Evolutionary conservation across 441 rosid genomes (phyloP).

Genomic region (Flueggea neowawraea): DNA sequence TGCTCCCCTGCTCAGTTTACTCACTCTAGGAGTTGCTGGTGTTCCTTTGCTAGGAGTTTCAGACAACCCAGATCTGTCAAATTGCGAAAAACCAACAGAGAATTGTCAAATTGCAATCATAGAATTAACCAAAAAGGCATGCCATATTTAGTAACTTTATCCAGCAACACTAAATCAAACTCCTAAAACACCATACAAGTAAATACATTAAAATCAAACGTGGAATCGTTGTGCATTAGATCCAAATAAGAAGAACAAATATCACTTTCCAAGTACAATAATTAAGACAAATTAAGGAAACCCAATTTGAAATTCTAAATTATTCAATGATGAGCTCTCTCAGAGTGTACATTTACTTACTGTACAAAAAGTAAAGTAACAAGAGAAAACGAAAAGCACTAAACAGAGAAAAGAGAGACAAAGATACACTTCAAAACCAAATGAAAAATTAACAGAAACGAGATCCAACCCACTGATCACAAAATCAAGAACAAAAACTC

Average conservation of each 20-base stretch:
- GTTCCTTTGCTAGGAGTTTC: constrained; percentile 67
- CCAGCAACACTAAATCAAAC: constrained; percentile 9
- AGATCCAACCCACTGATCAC: constrained; percentile 20
- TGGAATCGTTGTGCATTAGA: constrained; percentile 13
- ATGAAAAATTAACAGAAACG: not conserved
- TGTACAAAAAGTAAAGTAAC: not conserved
- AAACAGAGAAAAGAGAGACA: not conserved
- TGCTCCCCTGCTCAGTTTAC: constrained; percentile 43
- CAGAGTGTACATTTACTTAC: not conserved
- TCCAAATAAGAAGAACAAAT: constrained; percentile 7
- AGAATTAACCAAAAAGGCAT: constrained; percentile 9
- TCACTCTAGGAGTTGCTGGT: constrained; percentile 57
- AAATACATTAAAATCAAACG: constrained; percentile 1
- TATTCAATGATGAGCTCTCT: not conserved
- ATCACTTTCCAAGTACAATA: constrained; percentile 4
- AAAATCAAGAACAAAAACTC: constrained; percentile 8
- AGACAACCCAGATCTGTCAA: constrained; percentile 62
- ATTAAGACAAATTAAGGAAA: constrained; percentile 12
- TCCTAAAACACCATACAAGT: not conserved
- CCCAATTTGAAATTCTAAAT: constrained; percentile 11
- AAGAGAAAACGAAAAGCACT: not conserved
- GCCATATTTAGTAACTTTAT: constrained; percentile 11
- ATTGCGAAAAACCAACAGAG: constrained; percentile 16
- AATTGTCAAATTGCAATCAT: constrained; percentile 2
- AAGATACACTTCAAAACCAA: not conserved